Base-by-base conservation (phyloP, 2,329 filamentous ascomycete genomes). In the Aspergillus aculeatus region DNA sequence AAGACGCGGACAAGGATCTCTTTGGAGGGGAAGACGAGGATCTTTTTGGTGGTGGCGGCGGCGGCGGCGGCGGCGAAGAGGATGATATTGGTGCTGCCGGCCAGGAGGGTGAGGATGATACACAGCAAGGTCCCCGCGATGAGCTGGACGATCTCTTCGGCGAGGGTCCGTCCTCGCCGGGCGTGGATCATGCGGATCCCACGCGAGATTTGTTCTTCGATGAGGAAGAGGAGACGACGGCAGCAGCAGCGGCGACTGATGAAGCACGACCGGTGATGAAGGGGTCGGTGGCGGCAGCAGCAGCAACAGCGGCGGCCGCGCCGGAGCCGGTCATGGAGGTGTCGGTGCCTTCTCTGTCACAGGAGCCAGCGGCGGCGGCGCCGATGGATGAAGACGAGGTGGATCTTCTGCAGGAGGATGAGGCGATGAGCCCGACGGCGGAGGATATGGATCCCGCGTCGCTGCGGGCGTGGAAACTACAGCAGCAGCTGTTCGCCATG, bases 141-240 rank as follows among this genome's bases (percentile, higher is more conserved):
- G 76, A 78, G 26, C 70, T 81, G n/a, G 79, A 81, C 63, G 79
- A 82, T 63, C 70, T 82, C 11, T 82, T 82, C 63, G 80, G 80
- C 1, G 80, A 81, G 60, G 75, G 71, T 10, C 69, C 74, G 9
- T 70, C 72, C 21, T 77, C 77, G 47, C 73, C 75, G 10, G 65
- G 63, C 6, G 67, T 62, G 52, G 68, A 71, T 1, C 68, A 73
- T 55, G 67, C 56, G n/a, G 72, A 75, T 60, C 50, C 67, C 10
- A 72, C 65, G 5, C 59, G 70, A 32, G 73, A 71, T 58, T 64
- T 77, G 4, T 77, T 76, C 38, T 69, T 69, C 44, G 67, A 72
- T 21, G 65, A 68, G 38, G 71, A 75, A 52, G 70, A 71, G 48
- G 65, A 70, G 21, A 53, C 57, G 2, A n/a, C 50, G 49, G 26